phyloP scores from a whole-genome alignment of 2,329 filamentous ascomycete genomes.

The Microthyrium microscopicum region DNA sequence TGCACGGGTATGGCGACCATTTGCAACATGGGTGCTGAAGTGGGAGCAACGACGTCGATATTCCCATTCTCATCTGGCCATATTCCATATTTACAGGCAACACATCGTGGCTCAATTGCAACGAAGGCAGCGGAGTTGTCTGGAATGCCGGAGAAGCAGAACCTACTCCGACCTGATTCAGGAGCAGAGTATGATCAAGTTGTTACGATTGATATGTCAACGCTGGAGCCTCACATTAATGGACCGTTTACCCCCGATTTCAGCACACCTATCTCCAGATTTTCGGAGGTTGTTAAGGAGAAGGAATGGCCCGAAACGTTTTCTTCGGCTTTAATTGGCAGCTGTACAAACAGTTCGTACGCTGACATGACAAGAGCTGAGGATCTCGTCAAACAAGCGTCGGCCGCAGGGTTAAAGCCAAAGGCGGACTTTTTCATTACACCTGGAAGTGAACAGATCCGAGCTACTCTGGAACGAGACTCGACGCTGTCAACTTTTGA shows the following conservation, averaged over 20 bases:
- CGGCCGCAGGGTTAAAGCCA: slow-evolving; percentile 75
- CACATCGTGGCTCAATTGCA: slow-evolving; percentile 58
- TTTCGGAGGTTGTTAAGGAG: slow-evolving; percentile 66
- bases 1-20: slow-evolving; percentile 87
- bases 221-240: slow-evolving; percentile 90
- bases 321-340: slow-evolving; percentile 86
- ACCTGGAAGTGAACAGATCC: slow-evolving; percentile 90
- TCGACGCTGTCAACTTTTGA: slow-evolving; percentile 74
- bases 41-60: slow-evolving; percentile 85
- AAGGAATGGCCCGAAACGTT: slow-evolving; percentile 85
- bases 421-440: slow-evolving; percentile 90
- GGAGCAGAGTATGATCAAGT: slow-evolving; percentile 79
- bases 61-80: slow-evolving; percentile 85
- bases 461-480: slow-evolving; percentile 82
- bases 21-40: slow-evolving; percentile 82
- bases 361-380: slow-evolving; percentile 96
- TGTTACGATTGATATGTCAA: slow-evolving; percentile 77
- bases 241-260: slow-evolving; percentile 93
- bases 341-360: slow-evolving; percentile 97
- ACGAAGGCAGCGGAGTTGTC: slow-evolving; percentile 44
- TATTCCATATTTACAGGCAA: slow-evolving; percentile 71
- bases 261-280: slow-evolving; percentile 78
- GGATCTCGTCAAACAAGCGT: slow-evolving; percentile 79
- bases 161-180: slow-evolving; percentile 59
- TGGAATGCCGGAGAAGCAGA: slow-evolving; percentile 38